These are phyloP conservation scores for Fusarium euwallaceae DNA, from an alignment of 2,329 filamentous ascomycete species.

Conservation along the genomic window DNA sequence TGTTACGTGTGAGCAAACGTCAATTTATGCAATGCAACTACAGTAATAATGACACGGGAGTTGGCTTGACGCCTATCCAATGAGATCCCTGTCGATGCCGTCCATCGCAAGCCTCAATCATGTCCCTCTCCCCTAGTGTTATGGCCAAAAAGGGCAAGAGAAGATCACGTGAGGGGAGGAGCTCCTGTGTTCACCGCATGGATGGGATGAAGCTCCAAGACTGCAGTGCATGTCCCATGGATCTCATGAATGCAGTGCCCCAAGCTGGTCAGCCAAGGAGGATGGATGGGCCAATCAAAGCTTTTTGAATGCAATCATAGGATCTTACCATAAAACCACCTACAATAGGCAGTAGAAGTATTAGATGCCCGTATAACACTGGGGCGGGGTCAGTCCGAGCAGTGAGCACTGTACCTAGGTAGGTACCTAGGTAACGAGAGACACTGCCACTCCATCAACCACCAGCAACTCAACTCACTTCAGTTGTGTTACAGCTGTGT, in stretches of 20 bases:
- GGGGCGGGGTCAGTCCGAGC: not conserved
- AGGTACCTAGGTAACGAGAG: not conserved
- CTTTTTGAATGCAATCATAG: not conserved
- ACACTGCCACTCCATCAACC: not conserved
- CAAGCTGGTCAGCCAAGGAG: not conserved
- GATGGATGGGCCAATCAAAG: not conserved
- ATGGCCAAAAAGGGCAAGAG: not conserved
- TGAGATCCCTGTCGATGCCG: not conserved
- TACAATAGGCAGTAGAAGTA: not conserved
- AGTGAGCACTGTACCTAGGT: not conserved
- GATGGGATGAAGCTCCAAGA: not conserved
- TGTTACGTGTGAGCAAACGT: not conserved
- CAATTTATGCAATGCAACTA: not conserved
- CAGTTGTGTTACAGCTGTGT: too few species aligned
- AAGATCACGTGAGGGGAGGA: not conserved
- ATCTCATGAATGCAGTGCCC: not conserved
- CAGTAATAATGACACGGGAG: not conserved
- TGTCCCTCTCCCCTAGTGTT: not conserved
- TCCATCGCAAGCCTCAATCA: not conserved
- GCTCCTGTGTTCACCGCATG: not conserved
- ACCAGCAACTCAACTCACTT: not conserved
- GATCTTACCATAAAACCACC: not conserved
- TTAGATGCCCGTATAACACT: not conserved
- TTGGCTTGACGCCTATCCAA: not conserved
- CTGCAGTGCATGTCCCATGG: not conserved